Evolutionary conservation across 1,284 basidiomycete genomes (phyloP).

Genomic region (Cerrena zonata): DNA sequence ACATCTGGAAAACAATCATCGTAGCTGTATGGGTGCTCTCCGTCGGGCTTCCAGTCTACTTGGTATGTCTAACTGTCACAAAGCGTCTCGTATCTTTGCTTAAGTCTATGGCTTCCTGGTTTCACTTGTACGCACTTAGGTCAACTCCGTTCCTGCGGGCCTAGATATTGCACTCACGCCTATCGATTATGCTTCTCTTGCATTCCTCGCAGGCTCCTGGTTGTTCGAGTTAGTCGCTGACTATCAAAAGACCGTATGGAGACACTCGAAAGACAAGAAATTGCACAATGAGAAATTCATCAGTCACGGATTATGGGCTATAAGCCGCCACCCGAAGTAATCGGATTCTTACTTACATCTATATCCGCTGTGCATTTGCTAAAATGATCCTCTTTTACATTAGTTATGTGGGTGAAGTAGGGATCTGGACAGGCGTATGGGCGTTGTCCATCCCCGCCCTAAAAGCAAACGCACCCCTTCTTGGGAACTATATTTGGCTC

Average conservation of each 20-base stretch:
- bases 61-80: slow-evolving; percentile 29
- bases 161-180: slow-evolving; percentile 53
- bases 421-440: slow-evolving; percentile 70
- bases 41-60: slow-evolving; percentile 65
- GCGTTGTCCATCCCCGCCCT: slow-evolving; percentile 50
- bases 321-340: slow-evolving; percentile 74
- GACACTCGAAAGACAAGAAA: slow-evolving; percentile 56
- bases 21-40: slow-evolving; percentile 65
- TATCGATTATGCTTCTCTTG: slow-evolving; percentile 55
- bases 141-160: slow-evolving; percentile 55
- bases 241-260: slow-evolving; percentile 66
- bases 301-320: slow-evolving; percentile 62
- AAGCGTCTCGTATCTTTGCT: slow-evolving; percentile 11
- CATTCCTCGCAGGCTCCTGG: slow-evolving; percentile 56
- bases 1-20: slow-evolving; percentile 4
- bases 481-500: slow-evolving; percentile 40
- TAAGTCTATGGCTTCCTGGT: too few species aligned
- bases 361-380: background rate
- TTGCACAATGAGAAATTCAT: slow-evolving; percentile 75
- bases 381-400: slow-evolving; percentile 4
- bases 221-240: slow-evolving; percentile 65
- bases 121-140: too few species aligned
- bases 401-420: slow-evolving; percentile 75
- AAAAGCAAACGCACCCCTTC: slow-evolving; percentile 39
- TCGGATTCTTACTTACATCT: slow-evolving; percentile 17